These are phyloP conservation scores for Hemileccinum impolitum DNA, from an alignment of 768 basidiomycete species.

Conservation along the genomic window DNA sequence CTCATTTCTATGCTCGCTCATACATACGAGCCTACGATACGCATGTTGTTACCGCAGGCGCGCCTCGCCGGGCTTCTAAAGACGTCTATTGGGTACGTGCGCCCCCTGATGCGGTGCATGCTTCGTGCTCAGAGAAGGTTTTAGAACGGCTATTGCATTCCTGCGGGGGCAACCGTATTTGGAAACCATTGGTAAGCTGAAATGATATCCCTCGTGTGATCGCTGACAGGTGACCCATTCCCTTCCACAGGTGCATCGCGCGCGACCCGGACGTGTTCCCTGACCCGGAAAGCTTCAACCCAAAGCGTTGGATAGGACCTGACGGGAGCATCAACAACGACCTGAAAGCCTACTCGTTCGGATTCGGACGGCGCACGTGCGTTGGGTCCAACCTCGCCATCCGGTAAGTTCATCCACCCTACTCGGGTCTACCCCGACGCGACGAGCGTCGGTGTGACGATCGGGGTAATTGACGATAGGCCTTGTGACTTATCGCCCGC, in stretches of 20 bases:
- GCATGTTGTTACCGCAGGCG: slow-evolving; percentile 5
- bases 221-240: neutral
- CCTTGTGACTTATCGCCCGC: neutral
- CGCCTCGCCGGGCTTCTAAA: slow-evolving; percentile 23
- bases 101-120: too few relatives aligned
- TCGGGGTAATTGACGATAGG: too few relatives aligned
- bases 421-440: neutral
- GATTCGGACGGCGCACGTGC: slow-evolving; percentile 43
- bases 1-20: too few relatives aligned
- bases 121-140: neutral
- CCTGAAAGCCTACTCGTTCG: slow-evolving; percentile 49
- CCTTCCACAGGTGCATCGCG: slow-evolving; percentile 18
- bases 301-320: slow-evolving; percentile 49
- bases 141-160: slow-evolving; percentile 36
- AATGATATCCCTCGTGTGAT: neutral
- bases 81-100: slow-evolving; percentile 27
- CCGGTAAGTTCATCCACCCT: slow-evolving; percentile 15
- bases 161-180: slow-evolving; percentile 33
- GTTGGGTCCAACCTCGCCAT: slow-evolving; percentile 23
- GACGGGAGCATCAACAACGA: slow-evolving; percentile 48
- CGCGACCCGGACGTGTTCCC: slow-evolving; percentile 27
- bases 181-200: slow-evolving; percentile 28
- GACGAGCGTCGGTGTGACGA: neutral
- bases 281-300: slow-evolving; percentile 48
- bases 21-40: neutral